phyloP scores from a whole-genome alignment of 805 yeast genomes.

The Kuraishia capsulata region DNA sequence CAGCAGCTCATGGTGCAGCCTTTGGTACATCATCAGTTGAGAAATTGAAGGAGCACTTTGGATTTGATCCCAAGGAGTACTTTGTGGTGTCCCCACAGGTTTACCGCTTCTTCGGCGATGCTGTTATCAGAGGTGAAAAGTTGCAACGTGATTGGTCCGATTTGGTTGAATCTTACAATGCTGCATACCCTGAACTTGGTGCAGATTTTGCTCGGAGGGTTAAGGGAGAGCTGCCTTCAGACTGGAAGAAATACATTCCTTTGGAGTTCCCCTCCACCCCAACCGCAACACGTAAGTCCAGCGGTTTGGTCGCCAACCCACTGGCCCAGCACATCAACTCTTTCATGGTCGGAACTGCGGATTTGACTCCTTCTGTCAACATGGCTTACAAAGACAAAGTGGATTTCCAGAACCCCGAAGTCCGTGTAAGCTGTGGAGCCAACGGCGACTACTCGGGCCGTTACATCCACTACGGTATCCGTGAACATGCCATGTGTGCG shows the following conservation, averaged over 20 bases:
- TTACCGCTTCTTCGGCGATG: conserved; percentile 19
- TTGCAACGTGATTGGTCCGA: conserved; percentile 15
- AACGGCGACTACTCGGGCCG: conserved; percentile 23
- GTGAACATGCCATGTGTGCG: conserved; percentile 26
- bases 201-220: conserved; percentile 17
- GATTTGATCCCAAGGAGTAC: conserved; percentile 13
- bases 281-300: conserved; percentile 19
- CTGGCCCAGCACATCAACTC: conserved; percentile 15
- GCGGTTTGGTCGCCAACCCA: conserved; percentile 20
- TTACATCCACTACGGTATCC: conserved; percentile 22
- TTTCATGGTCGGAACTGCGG: conserved; percentile 27
- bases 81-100: conserved; percentile 17
- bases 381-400: conserved; percentile 18
- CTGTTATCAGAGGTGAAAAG: conserved; percentile 13
- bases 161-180: conserved; percentile 12
- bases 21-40: conserved; percentile 19
- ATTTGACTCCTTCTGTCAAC: conserved; percentile 22
- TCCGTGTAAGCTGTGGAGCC: conserved; percentile 15
- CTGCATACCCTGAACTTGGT: conserved; percentile 18
- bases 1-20: conserved; percentile 27
- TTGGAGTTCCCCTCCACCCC: conserved; percentile 6
- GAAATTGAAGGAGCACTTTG: conserved; percentile 6
- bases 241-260: conserved; percentile 17
- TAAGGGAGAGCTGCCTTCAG: conserved; percentile 16
- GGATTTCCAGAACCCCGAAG: conserved; percentile 23